Percentiles rank a stretch among this genome's conserved stretches.
Evolutionary conservation across 352 stramenopile species (phyloP).

Genomic region (Blastocystis hominis): DNA sequence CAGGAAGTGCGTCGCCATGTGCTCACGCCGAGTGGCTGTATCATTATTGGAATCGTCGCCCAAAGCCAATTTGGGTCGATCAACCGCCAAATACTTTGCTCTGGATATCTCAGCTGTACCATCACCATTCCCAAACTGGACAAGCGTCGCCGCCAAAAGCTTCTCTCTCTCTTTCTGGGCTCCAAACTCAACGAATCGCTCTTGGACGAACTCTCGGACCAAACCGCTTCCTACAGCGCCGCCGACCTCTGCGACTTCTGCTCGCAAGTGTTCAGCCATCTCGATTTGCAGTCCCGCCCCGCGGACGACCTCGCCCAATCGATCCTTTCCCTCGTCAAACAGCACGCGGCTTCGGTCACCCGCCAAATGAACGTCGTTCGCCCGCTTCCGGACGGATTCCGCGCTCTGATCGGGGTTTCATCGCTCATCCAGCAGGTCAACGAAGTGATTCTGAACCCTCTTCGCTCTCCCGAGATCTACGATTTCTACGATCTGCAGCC

Average conservation of each 20-base stretch:
- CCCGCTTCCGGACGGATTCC: background rate
- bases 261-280: background rate
- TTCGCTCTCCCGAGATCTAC: conserved; percentile 36
- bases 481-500: conserved; percentile 22
- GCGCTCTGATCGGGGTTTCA: background rate
- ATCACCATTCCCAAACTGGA: background rate
- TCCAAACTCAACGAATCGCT: background rate
- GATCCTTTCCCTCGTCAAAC: background rate
- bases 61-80: background rate
- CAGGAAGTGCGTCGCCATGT: background rate
- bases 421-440: background rate
- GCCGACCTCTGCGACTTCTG: conserved; percentile 15
- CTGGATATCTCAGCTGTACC: background rate
- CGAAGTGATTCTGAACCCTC: conserved; percentile 18
- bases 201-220: background rate
- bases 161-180: background rate
- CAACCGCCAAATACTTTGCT: background rate
- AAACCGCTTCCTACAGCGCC: conserved; percentile 27
- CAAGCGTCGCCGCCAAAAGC: background rate
- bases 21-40: background rate
- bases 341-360: background rate
- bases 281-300: background rate
- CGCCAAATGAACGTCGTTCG: background rate
- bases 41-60: conserved; percentile 20
- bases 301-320: background rate